Conservation (phyloP, 2,329 filamentous ascomycete genomes). For the Alternaria sp. region DNA sequence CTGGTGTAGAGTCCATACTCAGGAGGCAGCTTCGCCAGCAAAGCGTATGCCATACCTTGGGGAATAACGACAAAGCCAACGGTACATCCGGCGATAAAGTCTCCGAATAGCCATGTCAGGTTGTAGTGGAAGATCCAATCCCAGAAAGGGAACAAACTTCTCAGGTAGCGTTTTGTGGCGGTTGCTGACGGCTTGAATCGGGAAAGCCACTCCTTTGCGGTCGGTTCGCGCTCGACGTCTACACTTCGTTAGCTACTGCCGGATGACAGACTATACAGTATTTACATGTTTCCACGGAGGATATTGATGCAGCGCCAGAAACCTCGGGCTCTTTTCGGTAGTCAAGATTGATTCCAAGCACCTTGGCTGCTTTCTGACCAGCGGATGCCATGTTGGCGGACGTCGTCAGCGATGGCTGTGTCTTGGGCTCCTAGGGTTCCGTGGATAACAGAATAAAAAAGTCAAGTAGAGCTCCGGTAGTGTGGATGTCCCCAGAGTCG, state of each 20-base stretch:
- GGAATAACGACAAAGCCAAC: constrained; percentile 86
- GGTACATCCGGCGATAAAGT: constrained; percentile 82
- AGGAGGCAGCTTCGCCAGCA: constrained; percentile 77
- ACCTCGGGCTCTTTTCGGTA: constrained; percentile 73
- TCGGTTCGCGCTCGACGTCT: constrained; percentile 84
- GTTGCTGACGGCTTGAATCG: constrained; percentile 64
- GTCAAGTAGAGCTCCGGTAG: background rate
- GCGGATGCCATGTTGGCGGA: constrained; percentile 54
- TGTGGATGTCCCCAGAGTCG: background rate
- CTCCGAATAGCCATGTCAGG: constrained; percentile 83
- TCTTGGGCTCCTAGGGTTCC: background rate
- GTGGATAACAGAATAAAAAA: background rate
- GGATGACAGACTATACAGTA: background rate
- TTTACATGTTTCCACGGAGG: constrained; percentile 62
- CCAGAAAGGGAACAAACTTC: constrained; percentile 84
- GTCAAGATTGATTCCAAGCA: constrained; percentile 80
- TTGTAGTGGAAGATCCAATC: constrained; percentile 92
- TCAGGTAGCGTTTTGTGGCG: constrained; percentile 66
- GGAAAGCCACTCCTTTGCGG: constrained; percentile 71
- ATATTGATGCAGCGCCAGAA: constrained; percentile 76
- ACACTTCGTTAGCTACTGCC: constrained; percentile 58
- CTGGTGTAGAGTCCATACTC: constrained; percentile 93
- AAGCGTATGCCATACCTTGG: constrained; percentile 94
- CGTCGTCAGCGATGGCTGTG: background rate
- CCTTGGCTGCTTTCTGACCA: constrained; percentile 78